These are phyloP conservation scores for Gaeumannomyces sp. DNA, from an alignment of 2,329 filamentous ascomycete genomes.

Conservation along the genomic window DNA sequence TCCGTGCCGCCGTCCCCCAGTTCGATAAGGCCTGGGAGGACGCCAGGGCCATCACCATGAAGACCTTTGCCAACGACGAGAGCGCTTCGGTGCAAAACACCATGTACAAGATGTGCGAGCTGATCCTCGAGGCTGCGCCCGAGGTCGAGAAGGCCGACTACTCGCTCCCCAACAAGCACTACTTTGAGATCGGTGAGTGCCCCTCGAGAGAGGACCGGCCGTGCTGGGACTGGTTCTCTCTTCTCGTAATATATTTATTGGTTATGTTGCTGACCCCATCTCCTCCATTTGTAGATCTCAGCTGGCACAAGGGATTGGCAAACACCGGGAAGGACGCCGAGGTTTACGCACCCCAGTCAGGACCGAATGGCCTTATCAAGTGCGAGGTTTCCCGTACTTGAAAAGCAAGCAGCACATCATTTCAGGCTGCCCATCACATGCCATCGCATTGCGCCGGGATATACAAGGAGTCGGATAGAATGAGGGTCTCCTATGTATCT, in stretches of 20 bases:
- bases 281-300: conserved; percentile 54
- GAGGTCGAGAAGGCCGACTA: conserved; percentile 71
- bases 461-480: neutral
- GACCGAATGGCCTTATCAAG: conserved; percentile 92
- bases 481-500: neutral
- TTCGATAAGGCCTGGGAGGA: conserved; percentile 77
- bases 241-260: neutral
- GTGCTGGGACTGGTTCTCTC: neutral
- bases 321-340: conserved; percentile 95
- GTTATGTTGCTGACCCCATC: neutral
- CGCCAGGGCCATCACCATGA: conserved; percentile 80
- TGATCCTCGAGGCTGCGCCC: conserved; percentile 72
- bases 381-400: conserved; percentile 68
- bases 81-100: conserved; percentile 93
- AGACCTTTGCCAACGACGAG: conserved; percentile 82
- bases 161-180: conserved; percentile 93
- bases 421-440: neutral
- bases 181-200: conserved; percentile 76
- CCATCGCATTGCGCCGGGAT: neutral
- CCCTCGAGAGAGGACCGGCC: too few species aligned
- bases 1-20: conserved; percentile 54
- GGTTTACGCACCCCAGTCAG: conserved; percentile 87
- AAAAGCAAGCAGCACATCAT: neutral
- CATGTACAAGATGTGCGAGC: conserved; percentile 97
- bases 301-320: conserved; percentile 92